Base-by-base conservation (phyloP, 1,284 basidiomycete species). In the Papiliotrema laurentii region DNA sequence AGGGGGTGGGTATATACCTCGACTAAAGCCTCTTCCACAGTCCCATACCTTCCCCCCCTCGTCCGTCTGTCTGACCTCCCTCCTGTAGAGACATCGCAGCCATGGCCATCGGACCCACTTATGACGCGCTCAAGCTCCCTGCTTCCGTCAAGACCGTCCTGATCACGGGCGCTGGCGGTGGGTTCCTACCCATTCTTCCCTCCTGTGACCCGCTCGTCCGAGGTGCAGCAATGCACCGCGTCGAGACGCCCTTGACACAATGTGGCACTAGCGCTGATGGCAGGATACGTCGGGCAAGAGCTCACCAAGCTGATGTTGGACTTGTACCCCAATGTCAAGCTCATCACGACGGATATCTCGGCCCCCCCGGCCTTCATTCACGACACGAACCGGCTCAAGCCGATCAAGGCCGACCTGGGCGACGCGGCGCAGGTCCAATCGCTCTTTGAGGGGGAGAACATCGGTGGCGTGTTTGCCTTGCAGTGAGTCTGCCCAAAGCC, bases 321-420 rank as follows among this genome's bases (percentile, higher is more conserved):
- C 69, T 47, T 65, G 61, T 59, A 74, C 24, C 76, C 78, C 5
- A 62, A 77, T 43, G 54, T 78, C 5, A 74, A 74, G 30, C 71
- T 84, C 49, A 80, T 83, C 56, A 76, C 82, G 6, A 80, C 77
- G 30, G 82, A 83, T 61, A 75, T 83, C 34, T 64, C 78, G 40
- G 70, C 78, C 49, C 81, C 80, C 7, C 77, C 75, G 14, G 69
- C 68, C 3, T 76, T 79, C 14, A 65, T 69, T 11, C 66, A 69
- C 4, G 68, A 76, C 34, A 68, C 69, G n/a, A 43, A 49, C 18
- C 59, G 63, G 19, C 54, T 75, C 28, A 60, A 51, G 10, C 57
- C 58, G 30, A 55, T 64, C 47, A 47, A 47, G 22, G 60, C 60
- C 0, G 60, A 55, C 10, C 42, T 59, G 22, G 24, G 43, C 5